A percentile compares a stretch with the other conserved stretches of the same genome.
These are phyloP conservation scores for Stenogyne calaminthoides DNA, from an alignment of 305 asterid species.

Conservation along the genomic window DNA sequence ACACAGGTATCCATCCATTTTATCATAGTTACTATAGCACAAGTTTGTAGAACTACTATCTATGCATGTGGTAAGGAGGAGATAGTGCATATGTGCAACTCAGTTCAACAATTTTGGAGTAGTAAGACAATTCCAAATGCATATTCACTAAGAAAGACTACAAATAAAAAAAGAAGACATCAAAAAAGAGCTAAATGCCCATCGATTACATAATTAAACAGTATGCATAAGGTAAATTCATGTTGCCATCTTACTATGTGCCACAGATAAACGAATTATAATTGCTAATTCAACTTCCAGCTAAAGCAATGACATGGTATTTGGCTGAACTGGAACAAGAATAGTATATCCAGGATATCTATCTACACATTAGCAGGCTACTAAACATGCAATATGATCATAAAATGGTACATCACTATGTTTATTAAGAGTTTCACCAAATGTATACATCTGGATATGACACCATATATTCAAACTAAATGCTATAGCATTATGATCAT, in stretches of 20 bases:
- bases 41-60: constrained; percentile 23
- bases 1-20: background rate
- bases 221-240: background rate
- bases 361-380: constrained; percentile 1
- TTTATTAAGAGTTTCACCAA: constrained; percentile 9
- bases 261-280: background rate
- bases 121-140: background rate
- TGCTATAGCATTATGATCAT: constrained; percentile 11
- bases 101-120: constrained; percentile 5
- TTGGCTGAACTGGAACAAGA: constrained; percentile 1
- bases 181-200: background rate
- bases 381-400: constrained; percentile 6
- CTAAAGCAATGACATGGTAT: constrained; percentile 11
- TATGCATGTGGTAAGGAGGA: constrained; percentile 18
- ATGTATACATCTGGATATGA: background rate
- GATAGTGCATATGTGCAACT: constrained; percentile 19
- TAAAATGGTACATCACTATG: constrained; percentile 1
- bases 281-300: constrained; percentile 8
- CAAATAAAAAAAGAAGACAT: constrained; percentile 11
- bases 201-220: background rate
- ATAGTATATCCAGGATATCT: background rate
- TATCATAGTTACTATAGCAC: background rate
- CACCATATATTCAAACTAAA: background rate
- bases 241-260: constrained; percentile 1
- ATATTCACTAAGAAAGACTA: background rate